Evolutionary conservation across 2,329 filamentous ascomycete species (phyloP).

Genomic region (Fusarium tupiense): DNA sequence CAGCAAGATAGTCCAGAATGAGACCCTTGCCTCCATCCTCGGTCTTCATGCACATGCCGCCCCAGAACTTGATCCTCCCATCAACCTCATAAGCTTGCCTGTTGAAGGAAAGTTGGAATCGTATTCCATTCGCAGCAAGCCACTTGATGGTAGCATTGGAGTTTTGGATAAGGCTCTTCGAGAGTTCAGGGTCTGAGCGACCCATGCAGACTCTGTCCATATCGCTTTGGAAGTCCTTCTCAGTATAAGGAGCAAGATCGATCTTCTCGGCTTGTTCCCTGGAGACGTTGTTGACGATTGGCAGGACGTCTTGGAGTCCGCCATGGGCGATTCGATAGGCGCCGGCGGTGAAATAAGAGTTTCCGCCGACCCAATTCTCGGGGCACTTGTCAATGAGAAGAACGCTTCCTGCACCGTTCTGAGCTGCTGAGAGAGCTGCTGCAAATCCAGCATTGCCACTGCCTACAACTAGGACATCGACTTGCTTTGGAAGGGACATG

Average conservation of each 20-base stretch:
- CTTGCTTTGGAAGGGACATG: background rate
- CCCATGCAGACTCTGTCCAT: slow-evolving; percentile 19
- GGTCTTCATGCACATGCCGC: slow-evolving; percentile 9
- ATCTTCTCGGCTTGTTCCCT: background rate
- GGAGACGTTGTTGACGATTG: slow-evolving; percentile 17
- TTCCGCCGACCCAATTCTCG: slow-evolving; percentile 8
- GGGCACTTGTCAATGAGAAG: slow-evolving; percentile 7
- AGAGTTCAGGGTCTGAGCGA: slow-evolving; percentile 9
- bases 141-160: slow-evolving; percentile 13
- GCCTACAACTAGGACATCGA: slow-evolving; percentile 4
- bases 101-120: slow-evolving; percentile 16
- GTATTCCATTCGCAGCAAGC: slow-evolving; percentile 10
- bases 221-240: slow-evolving; percentile 1
- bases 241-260: slow-evolving; percentile 7
- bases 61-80: slow-evolving; percentile 14
- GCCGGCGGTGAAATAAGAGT: slow-evolving; percentile 15
- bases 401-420: background rate
- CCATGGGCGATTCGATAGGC: slow-evolving; percentile 12
- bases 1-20: slow-evolving; percentile 11
- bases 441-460: slow-evolving; percentile 22
- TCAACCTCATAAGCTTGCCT: slow-evolving; percentile 11
- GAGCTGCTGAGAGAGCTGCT: slow-evolving; percentile 7
- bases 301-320: background rate
- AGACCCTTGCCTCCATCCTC: slow-evolving; percentile 14
- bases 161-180: background rate